Evolutionary conservation across 2,329 filamentous ascomycete species (phyloP).

Genomic region (Calonectria multiphialidica): DNA sequence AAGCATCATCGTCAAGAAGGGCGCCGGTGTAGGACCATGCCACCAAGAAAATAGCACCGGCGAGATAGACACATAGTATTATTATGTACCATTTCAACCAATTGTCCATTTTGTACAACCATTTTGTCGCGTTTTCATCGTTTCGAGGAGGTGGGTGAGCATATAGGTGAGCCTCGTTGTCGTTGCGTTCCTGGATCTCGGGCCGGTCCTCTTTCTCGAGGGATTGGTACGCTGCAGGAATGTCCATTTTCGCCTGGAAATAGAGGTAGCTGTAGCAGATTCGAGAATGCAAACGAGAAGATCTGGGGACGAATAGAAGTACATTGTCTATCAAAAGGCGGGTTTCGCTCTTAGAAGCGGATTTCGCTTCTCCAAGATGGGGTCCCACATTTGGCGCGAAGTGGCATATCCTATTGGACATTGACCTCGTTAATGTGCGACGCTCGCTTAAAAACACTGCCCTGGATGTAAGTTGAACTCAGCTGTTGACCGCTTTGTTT

Average conservation of each 20-base stretch:
- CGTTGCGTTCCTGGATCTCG: conserved; percentile 3
- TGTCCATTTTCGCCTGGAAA: conserved; percentile 18
- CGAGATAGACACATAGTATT: conserved; percentile 23
- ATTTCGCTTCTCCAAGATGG: too few species aligned
- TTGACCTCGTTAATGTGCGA: too few species aligned
- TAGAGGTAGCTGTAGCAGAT: not conserved
- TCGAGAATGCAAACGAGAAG: not conserved
- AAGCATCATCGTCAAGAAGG: conserved; percentile 28
- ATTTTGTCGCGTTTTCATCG: conserved; percentile 11
- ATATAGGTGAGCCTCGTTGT: not conserved
- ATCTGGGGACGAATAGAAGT: not conserved
- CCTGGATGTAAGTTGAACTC: too few species aligned
- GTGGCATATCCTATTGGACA: too few species aligned
- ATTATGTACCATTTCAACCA: conserved; percentile 34
- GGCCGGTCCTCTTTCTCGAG: conserved; percentile 32
- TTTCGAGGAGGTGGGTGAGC: not conserved
- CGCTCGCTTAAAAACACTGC: too few species aligned
- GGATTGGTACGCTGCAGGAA: conserved; percentile 28
- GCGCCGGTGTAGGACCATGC: conserved; percentile 36
- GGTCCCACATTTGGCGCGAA: too few species aligned
- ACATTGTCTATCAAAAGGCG: not conserved
- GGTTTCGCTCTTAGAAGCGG: not conserved
- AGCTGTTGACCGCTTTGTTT: too few species aligned
- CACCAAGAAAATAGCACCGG: conserved; percentile 11
- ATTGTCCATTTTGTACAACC: conserved; percentile 31